A percentile compares a stretch with the other conserved stretches of the same genome.
These are phyloP conservation scores for Trametes pubescens DNA, from an alignment of 1,284 basidiomycete genomes.

Conservation along the genomic window DNA sequence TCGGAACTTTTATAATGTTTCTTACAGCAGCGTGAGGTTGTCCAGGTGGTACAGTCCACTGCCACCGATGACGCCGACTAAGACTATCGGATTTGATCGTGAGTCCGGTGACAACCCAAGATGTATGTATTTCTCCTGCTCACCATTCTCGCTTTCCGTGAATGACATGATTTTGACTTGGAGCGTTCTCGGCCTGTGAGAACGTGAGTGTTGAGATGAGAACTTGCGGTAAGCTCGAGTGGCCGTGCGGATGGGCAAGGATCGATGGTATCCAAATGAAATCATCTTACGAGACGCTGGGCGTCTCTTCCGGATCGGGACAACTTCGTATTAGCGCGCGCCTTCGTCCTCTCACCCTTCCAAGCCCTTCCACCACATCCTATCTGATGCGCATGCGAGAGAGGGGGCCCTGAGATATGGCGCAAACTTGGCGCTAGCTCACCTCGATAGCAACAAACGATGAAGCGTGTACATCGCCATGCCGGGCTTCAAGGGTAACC, in stretches of 20 bases:
- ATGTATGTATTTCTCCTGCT: not conserved
- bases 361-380: no score
- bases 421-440: no score
- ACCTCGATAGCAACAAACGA: no score
- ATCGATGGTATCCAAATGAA: constrained; percentile 12
- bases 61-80: constrained; percentile 87
- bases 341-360: not conserved
- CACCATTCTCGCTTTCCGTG: constrained; percentile 13
- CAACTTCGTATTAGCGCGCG: not conserved
- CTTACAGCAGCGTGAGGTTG: constrained; percentile 85
- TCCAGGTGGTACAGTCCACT: constrained; percentile 91
- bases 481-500: no score
- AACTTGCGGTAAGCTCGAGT: not conserved
- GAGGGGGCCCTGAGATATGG: no score
- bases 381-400: no score
- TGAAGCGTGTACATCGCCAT: not conserved
- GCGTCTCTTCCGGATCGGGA: constrained; percentile 13
- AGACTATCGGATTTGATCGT: constrained; percentile 52
- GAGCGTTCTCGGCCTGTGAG: not conserved
- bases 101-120: no score
- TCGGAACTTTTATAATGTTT: not conserved
- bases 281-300: constrained; percentile 14
- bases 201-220: not conserved
- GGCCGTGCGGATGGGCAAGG: constrained; percentile 1
- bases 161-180: constrained; percentile 3